A percentile compares a stretch with the other conserved stretches of the same genome.
These are phyloP conservation scores for Cladosporium sp. DNA, from an alignment of 2,329 filamentous ascomycete genomes.

Conservation along the genomic window DNA sequence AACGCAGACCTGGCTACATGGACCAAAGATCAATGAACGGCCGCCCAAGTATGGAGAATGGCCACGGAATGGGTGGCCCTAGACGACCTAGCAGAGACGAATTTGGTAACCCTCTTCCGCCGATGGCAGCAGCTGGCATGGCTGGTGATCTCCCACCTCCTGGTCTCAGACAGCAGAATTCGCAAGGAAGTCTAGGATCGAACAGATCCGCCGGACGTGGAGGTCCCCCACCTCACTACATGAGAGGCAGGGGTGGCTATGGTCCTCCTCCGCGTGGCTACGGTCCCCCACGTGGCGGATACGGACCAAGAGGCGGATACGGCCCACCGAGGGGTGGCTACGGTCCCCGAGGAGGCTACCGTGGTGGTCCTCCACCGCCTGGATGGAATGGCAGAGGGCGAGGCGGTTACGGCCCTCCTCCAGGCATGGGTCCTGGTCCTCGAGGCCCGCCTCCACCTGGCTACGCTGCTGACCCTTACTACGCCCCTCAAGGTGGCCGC, in stretches of 20 bases:
- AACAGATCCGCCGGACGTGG: slow-evolving; percentile 30
- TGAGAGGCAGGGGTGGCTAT: slow-evolving; percentile 28
- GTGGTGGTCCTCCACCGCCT: slow-evolving; percentile 37
- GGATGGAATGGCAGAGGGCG: slow-evolving; percentile 34
- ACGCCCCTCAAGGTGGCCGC: slow-evolving; percentile 12
- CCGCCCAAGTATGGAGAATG: slow-evolving; percentile 15
- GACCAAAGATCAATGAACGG: slow-evolving; percentile 37
- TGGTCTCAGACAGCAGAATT: slow-evolving; percentile 45
- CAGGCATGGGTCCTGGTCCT: slow-evolving; percentile 16
- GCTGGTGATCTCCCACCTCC: slow-evolving; percentile 37
- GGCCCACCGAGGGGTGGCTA: slow-evolving; percentile 42
- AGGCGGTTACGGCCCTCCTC: slow-evolving; percentile 40
- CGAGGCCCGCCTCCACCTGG: slow-evolving; percentile 27
- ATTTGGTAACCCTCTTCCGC: slow-evolving; percentile 56
- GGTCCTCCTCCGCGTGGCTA: slow-evolving; percentile 25
- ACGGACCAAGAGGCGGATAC: slow-evolving; percentile 52
- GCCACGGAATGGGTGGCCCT: slow-evolving; percentile 4
- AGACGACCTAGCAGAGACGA: slow-evolving; percentile 50
- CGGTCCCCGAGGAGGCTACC: slow-evolving; percentile 37
- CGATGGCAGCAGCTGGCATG: slow-evolving; percentile 21
- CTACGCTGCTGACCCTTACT: slow-evolving; percentile 24
- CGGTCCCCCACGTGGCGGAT: slow-evolving; percentile 35
- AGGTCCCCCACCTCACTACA: slow-evolving; percentile 10
- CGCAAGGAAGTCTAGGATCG: slow-evolving; percentile 43
- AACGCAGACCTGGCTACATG: slow-evolving; percentile 28